phyloP scores from a whole-genome alignment of 2,329 filamentous ascomycete genomes.

The Immersiporthe knoxdaviesiana region DNA sequence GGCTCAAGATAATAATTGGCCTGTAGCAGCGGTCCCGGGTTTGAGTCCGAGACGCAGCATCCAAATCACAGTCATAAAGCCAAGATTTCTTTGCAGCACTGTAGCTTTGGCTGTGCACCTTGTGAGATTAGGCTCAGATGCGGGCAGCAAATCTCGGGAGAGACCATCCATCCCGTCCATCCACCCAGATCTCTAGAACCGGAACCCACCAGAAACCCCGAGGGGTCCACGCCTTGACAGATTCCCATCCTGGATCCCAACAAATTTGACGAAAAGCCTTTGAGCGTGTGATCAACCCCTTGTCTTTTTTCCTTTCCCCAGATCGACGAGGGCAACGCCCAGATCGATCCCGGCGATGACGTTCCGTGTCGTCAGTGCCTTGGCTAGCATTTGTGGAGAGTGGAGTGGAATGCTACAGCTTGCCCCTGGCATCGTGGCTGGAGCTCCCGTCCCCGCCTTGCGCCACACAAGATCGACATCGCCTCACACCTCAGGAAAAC shows the following conservation, averaged over 20 bases:
- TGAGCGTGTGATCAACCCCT: neutral
- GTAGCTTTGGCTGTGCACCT: neutral
- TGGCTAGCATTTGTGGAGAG: neutral
- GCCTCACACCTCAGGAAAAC: neutral
- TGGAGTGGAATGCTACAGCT: neutral
- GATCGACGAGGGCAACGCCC: neutral
- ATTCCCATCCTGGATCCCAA: neutral
- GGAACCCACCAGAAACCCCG: neutral
- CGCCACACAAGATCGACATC: slow-evolving; percentile 16
- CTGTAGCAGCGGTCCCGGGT: no score
- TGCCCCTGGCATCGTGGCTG: slow-evolving; percentile 1
- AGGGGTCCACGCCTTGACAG: neutral
- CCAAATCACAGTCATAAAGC: neutral
- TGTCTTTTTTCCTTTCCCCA: neutral
- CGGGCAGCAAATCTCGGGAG: neutral
- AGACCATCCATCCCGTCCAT: no score
- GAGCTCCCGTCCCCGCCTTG: neutral
- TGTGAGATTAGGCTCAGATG: neutral
- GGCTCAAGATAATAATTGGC: no score
- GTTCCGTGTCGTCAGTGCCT: slow-evolving; percentile 12
- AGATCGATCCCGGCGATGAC: slow-evolving; percentile 5
- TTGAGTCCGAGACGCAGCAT: no score
- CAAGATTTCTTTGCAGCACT: neutral
- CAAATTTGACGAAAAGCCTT: neutral
- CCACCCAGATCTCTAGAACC: neutral